Percentiles rank a stretch among this genome's conserved stretches.
Evolutionary conservation across 169 alveolate species (phyloP).

Genomic region (Plasmodium gallinaceum): DNA sequence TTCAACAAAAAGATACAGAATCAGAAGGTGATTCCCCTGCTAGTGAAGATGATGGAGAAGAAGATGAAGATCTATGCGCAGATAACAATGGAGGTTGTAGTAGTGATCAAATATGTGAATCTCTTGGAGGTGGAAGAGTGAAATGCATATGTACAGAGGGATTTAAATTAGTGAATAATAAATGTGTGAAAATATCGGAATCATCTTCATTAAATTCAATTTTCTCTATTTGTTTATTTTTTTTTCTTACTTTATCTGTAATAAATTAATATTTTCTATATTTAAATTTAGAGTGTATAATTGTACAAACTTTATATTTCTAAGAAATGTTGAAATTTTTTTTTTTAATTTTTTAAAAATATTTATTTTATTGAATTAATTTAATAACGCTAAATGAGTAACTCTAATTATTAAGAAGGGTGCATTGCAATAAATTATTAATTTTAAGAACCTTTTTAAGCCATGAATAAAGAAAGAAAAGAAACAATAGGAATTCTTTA

Average conservation of each 20-base stretch:
- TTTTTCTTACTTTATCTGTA: constrained; percentile 15
- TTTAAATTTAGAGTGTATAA: neutral
- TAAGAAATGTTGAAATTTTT: no score
- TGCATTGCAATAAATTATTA: neutral
- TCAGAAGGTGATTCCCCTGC: neutral
- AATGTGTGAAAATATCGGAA: constrained; percentile 19
- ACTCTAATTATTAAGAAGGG: neutral
- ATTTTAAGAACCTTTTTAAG: neutral
- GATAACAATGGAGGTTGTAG: constrained; percentile 71
- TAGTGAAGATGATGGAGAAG: neutral
- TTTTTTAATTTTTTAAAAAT: neutral
- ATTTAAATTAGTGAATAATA: constrained; percentile 27
- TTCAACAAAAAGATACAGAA: no score
- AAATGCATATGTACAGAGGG: constrained; percentile 49
- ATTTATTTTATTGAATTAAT: constrained; percentile 8
- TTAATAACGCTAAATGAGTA: constrained; percentile 3
- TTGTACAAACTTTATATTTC: no score
- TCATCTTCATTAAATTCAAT: constrained; percentile 30
- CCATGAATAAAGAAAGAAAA: neutral
- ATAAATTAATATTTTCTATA: constrained; percentile 22
- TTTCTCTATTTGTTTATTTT: constrained; percentile 13
- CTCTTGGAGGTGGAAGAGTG: constrained; percentile 17
- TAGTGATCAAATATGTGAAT: constrained; percentile 38
- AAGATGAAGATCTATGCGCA: constrained; percentile 8
- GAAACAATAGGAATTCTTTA: neutral